Conservation (phyloP, 2,329 filamentous ascomycete genomes). For the Phialocephala subalpina region DNA sequence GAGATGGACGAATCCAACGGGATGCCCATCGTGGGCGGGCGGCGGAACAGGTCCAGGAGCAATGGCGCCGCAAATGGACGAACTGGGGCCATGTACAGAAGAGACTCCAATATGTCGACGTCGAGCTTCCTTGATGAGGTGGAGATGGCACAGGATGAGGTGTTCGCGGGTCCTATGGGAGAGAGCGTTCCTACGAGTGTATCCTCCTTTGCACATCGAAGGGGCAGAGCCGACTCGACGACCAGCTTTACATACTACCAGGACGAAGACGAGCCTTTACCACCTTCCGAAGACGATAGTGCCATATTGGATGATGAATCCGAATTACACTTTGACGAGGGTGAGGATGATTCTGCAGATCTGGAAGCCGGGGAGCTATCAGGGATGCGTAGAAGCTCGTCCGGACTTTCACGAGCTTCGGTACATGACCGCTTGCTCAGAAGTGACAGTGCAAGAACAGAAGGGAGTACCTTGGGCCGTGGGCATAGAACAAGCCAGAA, state of each 20-base stretch:
- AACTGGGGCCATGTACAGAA: conserved; percentile 61
- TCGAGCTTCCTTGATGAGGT: conserved; percentile 91
- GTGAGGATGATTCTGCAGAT: conserved; percentile 40
- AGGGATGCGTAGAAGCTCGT: conserved; percentile 69
- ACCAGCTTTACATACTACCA: conserved; percentile 92
- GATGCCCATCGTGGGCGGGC: conserved; percentile 36
- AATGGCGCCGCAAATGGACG: conserved; percentile 39
- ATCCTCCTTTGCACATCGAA: conserved; percentile 89
- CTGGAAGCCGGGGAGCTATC: conserved; percentile 45
- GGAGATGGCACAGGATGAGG: conserved; percentile 98
- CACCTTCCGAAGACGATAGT: conserved; percentile 47
- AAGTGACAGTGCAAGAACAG: conserved; percentile 74
- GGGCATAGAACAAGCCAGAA: conserved; percentile 82
- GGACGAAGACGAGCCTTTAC: conserved; percentile 61
- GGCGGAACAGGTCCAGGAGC: conserved; percentile 43
- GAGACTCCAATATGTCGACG: conserved; percentile 75
- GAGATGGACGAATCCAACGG: conserved; percentile 41
- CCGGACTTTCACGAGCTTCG: conserved; percentile 63
- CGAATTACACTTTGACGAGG: conserved; percentile 43
- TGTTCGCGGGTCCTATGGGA: conserved; percentile 91
- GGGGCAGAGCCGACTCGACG: conserved; percentile 81
- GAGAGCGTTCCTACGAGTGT: conserved; percentile 96
- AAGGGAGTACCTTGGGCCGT: conserved; percentile 66
- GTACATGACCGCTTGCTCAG: conserved; percentile 73
- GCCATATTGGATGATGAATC: conserved; percentile 49